Evolutionary conservation across 148 eudicot species (phyloP).

Genomic region (Rhododendron williamsianum): DNA sequence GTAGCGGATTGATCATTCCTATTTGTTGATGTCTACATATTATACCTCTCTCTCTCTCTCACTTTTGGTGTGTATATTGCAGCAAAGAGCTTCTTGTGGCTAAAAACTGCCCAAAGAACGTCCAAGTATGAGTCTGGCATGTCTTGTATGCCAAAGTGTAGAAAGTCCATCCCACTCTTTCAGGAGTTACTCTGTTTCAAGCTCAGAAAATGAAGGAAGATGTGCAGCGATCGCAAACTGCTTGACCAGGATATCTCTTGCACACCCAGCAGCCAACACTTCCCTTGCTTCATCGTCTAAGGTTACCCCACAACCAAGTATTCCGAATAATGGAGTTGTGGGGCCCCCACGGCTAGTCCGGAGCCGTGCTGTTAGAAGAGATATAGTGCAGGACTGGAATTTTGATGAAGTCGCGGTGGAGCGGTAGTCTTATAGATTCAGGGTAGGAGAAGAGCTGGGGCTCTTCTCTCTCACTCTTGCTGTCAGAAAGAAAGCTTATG

Average conservation of each 20-base stretch:
- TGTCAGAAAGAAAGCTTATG: slow-evolving; percentile 1
- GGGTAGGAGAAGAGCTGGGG: not conserved
- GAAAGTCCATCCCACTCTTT: slow-evolving; percentile 86
- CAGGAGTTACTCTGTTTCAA: slow-evolving; percentile 85
- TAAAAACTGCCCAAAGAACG: slow-evolving; percentile 10
- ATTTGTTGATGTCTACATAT: not conserved
- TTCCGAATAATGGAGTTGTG: slow-evolving; percentile 26
- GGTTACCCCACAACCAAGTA: slow-evolving; percentile 76
- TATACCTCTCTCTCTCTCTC: not conserved
- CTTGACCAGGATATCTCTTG: slow-evolving; percentile 41
- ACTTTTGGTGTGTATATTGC: not conserved
- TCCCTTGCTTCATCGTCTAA: slow-evolving; percentile 55
- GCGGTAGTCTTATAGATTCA: slow-evolving; percentile 16
- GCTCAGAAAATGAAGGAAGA: slow-evolving; percentile 82
- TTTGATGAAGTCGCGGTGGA: slow-evolving; percentile 53
- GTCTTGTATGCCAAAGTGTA: slow-evolving; percentile 81
- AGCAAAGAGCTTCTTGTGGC: slow-evolving; percentile 3
- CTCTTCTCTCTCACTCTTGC: not conserved
- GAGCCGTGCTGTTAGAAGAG: slow-evolving; percentile 79
- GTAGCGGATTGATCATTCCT: not conserved
- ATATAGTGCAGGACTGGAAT: slow-evolving; percentile 78
- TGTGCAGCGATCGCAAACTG: slow-evolving; percentile 69
- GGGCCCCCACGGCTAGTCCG: slow-evolving; percentile 72
- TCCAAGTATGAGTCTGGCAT: slow-evolving; percentile 73
- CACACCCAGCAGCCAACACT: slow-evolving; percentile 32